Base-by-base conservation (phyloP, 2,329 filamentous ascomycete genomes). In the Xylaria polymorpha region DNA sequence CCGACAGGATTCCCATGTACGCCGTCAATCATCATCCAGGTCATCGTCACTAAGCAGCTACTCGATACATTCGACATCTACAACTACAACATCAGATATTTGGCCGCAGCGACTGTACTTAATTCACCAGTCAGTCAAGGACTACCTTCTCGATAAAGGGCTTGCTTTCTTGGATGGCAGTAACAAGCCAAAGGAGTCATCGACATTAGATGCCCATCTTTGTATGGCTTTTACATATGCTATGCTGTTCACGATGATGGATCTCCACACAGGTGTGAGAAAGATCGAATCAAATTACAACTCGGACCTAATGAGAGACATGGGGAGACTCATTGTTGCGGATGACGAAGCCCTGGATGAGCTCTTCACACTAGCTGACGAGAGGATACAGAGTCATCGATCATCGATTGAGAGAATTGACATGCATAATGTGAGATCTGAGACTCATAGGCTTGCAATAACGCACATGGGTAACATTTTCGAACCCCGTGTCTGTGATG, bases 121-220 rank as follows among this genome's bases (percentile, higher is more conserved):
- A 15, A 61, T 56, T 4, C 56, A 61, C 29, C 46, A 53, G 35
- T 53, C 46, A 43, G 63, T 61, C 7, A 55, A 39, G 20, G 56
- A 56, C 20, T 61, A 66, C 22, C 41, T 61, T 1, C 25, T 50
- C 12, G 37, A 44, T 46, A 15, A 66, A 43, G 44, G 55, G 43
- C 32, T 51, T 12, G 14, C 18, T n/a, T 60, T 50, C 51, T 29
- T 65, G 22, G 20, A 46, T n/a, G 46, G 18, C 20, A n/a, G 22
- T 32, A 60, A 20, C 9, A 53, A 46, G 14, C 12, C 43, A 6
- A 53, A 41, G 41, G 44, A 53, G 10, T 41, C 57, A 10, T 25
- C 55, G 15, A 7, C 22, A 25, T 50, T 1, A 22, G 15, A 63
- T 22, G 12, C 46, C 35, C 32, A 59, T 59, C n/a, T 46, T 4